These are phyloP conservation scores for Solanum chacoense DNA, from an alignment of 305 asterid genomes.

Conservation along the genomic window DNA sequence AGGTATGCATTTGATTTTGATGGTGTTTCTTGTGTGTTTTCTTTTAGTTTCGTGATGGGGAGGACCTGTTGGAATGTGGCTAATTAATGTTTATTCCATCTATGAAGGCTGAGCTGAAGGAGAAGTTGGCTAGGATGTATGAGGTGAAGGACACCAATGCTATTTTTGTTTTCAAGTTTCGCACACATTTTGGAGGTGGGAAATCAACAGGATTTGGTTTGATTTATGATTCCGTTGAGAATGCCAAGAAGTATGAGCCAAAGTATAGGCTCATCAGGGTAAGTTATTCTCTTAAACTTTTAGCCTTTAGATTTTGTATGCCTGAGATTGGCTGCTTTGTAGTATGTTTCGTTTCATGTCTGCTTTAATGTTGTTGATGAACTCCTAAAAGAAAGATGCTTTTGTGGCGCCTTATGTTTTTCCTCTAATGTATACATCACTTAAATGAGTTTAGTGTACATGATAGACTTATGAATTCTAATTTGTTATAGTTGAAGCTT, in stretches of 20 bases:
- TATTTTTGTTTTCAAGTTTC: conserved; percentile 22
- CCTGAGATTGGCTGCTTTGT: not conserved
- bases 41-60: not conserved
- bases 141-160: conserved; percentile 22
- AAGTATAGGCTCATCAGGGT: conserved; percentile 26
- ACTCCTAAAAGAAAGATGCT: not conserved
- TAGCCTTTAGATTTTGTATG: not conserved
- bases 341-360: not conserved
- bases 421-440: too few species aligned
- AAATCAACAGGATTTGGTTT: conserved; percentile 25
- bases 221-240: conserved; percentile 20
- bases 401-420: not conserved
- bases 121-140: conserved; percentile 21
- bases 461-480: not conserved
- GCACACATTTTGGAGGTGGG: conserved; percentile 24
- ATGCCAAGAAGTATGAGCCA: conserved; percentile 21
- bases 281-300: not conserved
- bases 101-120: conserved; percentile 20
- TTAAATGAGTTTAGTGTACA: not conserved
- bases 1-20: conserved; percentile 6
- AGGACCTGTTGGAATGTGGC: not conserved
- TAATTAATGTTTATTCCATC: not conserved
- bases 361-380: not conserved
- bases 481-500: not conserved
- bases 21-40: not conserved